Base-by-base conservation (phyloP, 1,284 basidiomycete genomes). In the Porodaedalea pini region DNA sequence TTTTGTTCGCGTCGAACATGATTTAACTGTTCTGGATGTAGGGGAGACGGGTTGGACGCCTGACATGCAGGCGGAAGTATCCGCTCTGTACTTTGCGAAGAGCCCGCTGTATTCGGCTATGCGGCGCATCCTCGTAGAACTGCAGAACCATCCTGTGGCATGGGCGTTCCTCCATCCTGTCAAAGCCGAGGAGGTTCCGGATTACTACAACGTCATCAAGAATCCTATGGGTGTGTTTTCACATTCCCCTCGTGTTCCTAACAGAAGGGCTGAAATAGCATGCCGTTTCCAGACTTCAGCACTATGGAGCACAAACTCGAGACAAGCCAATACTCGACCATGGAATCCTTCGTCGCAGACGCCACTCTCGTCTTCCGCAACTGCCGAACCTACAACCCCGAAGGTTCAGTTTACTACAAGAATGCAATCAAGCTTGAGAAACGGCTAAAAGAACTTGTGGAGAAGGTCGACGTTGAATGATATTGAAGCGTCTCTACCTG, bases 281-380 rank as follows among this genome's bases (percentile, higher is more conserved):
- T 21, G n/a, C 19, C 13, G 13, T 23, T 8, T 43, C 25, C 67
- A 94, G 96, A 99, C 70, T 83, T 99, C 59, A 78, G 79, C 54
- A 97, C 92, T 1, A 98, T 99, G 87, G 90, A 94, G 68, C 82
- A 88, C 70, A 98, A 95, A 71, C 82, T 99, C 27, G 90, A 95
- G 58, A 88, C 81, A 50, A 85, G 84, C 64, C 78, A 86, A 64
- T 99, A 98, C 70, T 72, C 79, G 34, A 82, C 80, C 21, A 75
- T 98, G 39, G 88, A 93, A 56, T 78, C 80, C 44, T 94, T 98
- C 68, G 71, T 90, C 5, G 80, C 79, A 17, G 96, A 99, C 69
- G 87, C 88, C 2, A 83, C 86, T 63, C 76, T 94, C 53, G 83
- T 99, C 56, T 94, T 95, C 69, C 85, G 92, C 67, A 99, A 99